Base-by-base conservation (phyloP, 345 rosid genomes). In the Eutrema yunnanense region DNA sequence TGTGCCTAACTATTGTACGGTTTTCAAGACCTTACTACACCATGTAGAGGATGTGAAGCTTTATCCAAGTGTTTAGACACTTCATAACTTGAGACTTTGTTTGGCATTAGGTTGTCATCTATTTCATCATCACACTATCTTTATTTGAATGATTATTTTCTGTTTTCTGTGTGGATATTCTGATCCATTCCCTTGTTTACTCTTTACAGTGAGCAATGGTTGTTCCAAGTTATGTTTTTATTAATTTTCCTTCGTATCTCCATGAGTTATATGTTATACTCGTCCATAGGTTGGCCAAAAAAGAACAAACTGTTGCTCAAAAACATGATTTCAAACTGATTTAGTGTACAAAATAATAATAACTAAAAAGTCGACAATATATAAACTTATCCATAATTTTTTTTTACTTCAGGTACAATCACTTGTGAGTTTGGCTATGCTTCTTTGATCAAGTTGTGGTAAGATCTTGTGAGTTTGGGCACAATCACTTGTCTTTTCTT, bases 401-500 rank as follows among this genome's bases (percentile, higher is more conserved):
- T 22, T 22, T 19, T 19, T 19, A 19, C 22, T 19, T 19, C 22
- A n/a, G n/a, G n/a, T n/a, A n/a, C n/a, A n/a, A n/a, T n/a, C n/a
- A n/a, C n/a, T n/a, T n/a, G n/a, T n/a, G n/a, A n/a, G n/a, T n/a
- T n/a, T n/a, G n/a, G n/a, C n/a, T n/a, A n/a, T 38, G 66, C 27
- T 29, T 19, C 33, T 9, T 27, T 9, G 26, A 70, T 48, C 41
- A 70, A 37, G 19, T 14, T 16, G 66, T 48, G 64, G 6, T 55
- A 47, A 46, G 42, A 47, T 73, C 51, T 6, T 55, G 41, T 56
- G 27, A 37, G 19, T 14, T 16, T 60, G 40, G 64, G 46, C 46
- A 73, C 30, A 65, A n/a, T 73, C 47, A 58, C 38, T 57, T 30
- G 51, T 46, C 51, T 44, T 54, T 34, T 6, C 49, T 66, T 44